Conservation (phyloP, 2,329 filamentous ascomycete species). For the Fusarium irregulare region DNA sequence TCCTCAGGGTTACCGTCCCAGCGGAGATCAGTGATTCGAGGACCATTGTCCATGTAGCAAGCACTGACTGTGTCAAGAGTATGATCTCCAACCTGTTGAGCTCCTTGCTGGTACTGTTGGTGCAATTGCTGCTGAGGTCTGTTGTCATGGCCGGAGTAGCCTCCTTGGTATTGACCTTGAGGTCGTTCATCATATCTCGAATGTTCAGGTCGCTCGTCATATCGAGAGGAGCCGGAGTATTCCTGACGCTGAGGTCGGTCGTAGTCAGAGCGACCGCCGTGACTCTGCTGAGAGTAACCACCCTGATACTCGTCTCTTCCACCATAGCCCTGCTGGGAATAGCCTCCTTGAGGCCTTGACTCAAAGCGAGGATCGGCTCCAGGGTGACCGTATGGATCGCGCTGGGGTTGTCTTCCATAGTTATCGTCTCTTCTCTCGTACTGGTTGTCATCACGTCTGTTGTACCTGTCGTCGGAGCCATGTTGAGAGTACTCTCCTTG, state of each 20-base stretch:
- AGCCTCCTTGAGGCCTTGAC: slow-evolving; percentile 10
- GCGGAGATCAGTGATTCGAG: slow-evolving; percentile 70
- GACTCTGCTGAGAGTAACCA: slow-evolving; percentile 12
- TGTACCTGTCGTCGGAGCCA: slow-evolving; percentile 1
- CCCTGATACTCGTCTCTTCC: slow-evolving; percentile 11
- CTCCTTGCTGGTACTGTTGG: slow-evolving; percentile 78
- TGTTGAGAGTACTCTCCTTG: slow-evolving; percentile 17
- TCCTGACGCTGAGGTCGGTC: slow-evolving; percentile 14
- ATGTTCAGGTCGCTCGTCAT: background rate
- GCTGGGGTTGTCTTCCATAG: background rate
- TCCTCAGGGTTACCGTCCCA: slow-evolving; percentile 67
- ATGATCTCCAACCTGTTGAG: slow-evolving; percentile 62
- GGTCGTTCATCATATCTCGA: slow-evolving; percentile 16
- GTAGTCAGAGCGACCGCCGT: slow-evolving; percentile 9
- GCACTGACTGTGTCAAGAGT: slow-evolving; percentile 81
- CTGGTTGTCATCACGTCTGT: background rate
- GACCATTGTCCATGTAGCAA: slow-evolving; percentile 85
- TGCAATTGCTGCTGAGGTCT: slow-evolving; percentile 10
- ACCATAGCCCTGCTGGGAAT: slow-evolving; percentile 16
- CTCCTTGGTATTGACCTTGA: slow-evolving; percentile 7
- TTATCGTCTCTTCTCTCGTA: slow-evolving; percentile 8
- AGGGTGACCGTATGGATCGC: slow-evolving; percentile 28
- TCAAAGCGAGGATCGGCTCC: slow-evolving; percentile 29
- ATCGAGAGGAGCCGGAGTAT: background rate
- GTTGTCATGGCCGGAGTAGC: slow-evolving; percentile 1